phyloP scores from a whole-genome alignment of 1,139 yeast genomes.

The Geotrichum candidum region DNA sequence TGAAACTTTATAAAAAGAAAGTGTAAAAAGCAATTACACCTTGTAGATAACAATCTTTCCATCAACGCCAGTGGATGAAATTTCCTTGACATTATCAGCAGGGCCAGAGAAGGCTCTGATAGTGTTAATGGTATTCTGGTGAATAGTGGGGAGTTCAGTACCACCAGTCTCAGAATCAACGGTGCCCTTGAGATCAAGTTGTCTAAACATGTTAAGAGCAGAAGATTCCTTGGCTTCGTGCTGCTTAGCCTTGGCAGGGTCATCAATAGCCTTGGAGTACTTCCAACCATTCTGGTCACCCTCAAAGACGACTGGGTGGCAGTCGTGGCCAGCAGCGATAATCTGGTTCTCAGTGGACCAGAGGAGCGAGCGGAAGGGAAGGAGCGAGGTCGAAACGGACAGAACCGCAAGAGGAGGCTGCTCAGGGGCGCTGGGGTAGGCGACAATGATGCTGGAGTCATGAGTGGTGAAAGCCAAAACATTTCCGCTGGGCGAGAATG shows the following conservation, averaged over 20 bases:
- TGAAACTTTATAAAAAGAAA: background rate
- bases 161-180: slow-evolving; percentile 46
- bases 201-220: slow-evolving; percentile 92
- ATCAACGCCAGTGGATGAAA: slow-evolving; percentile 77
- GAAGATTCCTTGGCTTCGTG: slow-evolving; percentile 61
- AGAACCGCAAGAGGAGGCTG: slow-evolving; percentile 44
- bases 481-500: slow-evolving; percentile 77
- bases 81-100: slow-evolving; percentile 43
- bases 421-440: slow-evolving; percentile 71
- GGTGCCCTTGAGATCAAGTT: slow-evolving; percentile 89
- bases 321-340: slow-evolving; percentile 88
- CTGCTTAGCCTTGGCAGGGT: slow-evolving; percentile 44
- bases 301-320: slow-evolving; percentile 80
- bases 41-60: slow-evolving; percentile 73
- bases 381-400: slow-evolving; percentile 58
- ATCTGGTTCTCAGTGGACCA: slow-evolving; percentile 63
- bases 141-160: slow-evolving; percentile 65
- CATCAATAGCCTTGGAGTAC: slow-evolving; percentile 60
- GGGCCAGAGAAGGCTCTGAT: slow-evolving; percentile 45
- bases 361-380: slow-evolving; percentile 74
- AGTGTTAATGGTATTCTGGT: slow-evolving; percentile 82
- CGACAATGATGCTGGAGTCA: slow-evolving; percentile 69
- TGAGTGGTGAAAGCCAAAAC: slow-evolving; percentile 74
- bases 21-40: slow-evolving; percentile 1
- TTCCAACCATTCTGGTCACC: slow-evolving; percentile 68